A percentile compares a stretch with the other conserved stretches of the same genome.
Conservation (phyloP, 352 stramenopile genomes). For the Globisporangium nodosum region DNA sequence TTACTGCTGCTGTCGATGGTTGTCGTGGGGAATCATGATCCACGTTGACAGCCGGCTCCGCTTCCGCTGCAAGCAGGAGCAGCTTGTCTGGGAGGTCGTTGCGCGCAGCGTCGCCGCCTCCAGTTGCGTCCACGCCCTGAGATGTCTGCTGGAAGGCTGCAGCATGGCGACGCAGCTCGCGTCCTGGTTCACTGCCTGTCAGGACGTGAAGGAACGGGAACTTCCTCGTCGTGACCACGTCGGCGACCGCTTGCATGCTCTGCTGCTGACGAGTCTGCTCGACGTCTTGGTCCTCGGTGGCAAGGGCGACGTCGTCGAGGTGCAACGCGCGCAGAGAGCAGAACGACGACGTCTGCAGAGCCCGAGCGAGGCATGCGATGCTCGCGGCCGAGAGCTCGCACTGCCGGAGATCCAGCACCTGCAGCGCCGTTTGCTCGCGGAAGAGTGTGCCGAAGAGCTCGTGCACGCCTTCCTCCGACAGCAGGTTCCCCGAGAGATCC, state of each 20-base stretch:
- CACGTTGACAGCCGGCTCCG: too few relatives aligned
- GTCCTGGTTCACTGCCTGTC: not conserved
- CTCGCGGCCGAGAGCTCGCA: slow-evolving; percentile 23
- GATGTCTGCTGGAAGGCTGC: too few relatives aligned
- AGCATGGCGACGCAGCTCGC: not conserved
- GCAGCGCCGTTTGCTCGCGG: slow-evolving; percentile 17
- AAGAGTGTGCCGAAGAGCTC: slow-evolving; percentile 32
- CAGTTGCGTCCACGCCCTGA: too few relatives aligned
- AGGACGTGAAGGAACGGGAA: slow-evolving; percentile 4
- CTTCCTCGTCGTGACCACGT: not conserved
- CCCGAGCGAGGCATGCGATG: slow-evolving; percentile 3
- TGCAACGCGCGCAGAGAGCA: slow-evolving; percentile 13
- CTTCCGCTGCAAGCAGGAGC: too few relatives aligned
- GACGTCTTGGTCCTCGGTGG: not conserved
- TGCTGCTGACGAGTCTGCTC: not conserved
- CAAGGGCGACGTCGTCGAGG: not conserved
- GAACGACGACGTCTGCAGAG: not conserved
- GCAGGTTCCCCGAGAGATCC: slow-evolving; percentile 24
- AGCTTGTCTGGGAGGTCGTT: too few relatives aligned
- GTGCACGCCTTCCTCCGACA: slow-evolving; percentile 28
- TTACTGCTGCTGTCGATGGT: too few relatives aligned
- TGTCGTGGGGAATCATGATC: too few relatives aligned
- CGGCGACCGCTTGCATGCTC: not conserved
- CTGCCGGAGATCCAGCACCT: slow-evolving; percentile 23
- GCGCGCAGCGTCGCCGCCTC: too few relatives aligned